These are phyloP conservation scores for Pyrrhoderma noxium DNA, from an alignment of 1,284 basidiomycete genomes.

Conservation along the genomic window DNA sequence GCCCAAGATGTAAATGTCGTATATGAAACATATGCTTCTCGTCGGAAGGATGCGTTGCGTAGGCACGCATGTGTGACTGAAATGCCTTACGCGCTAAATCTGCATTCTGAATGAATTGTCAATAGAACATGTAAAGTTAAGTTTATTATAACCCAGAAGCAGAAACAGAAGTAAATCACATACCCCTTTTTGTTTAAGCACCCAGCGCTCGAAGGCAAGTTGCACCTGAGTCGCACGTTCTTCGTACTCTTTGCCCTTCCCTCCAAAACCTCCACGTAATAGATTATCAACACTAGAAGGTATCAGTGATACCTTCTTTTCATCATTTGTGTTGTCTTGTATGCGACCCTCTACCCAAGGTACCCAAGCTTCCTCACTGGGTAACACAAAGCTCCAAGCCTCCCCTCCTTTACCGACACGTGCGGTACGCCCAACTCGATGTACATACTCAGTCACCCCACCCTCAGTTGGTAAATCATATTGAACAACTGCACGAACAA, in stretches of 20 bases:
- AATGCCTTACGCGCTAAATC: slow-evolving; percentile 81
- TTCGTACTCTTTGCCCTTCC: slow-evolving; percentile 75
- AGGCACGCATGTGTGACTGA: slow-evolving; percentile 90
- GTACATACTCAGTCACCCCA: slow-evolving; percentile 94
- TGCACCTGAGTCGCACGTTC: slow-evolving; percentile 93
- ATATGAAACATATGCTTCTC: slow-evolving; percentile 98
- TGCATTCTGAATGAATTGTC: slow-evolving; percentile 51
- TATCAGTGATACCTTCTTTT: slow-evolving; percentile 42
- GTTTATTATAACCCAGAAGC: slow-evolving; percentile 1
- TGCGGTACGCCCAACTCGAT: slow-evolving; percentile 94
- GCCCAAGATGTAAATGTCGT: slow-evolving; percentile 88
- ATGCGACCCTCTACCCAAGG: slow-evolving; percentile 81
- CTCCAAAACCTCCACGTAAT: slow-evolving; percentile 80
- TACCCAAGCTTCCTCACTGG: slow-evolving; percentile 85
- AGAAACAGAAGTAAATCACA: slow-evolving; percentile 23
- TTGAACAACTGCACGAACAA: slow-evolving; percentile 92
- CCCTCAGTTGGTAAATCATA: slow-evolving; percentile 98
- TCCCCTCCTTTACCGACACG: slow-evolving; percentile 85
- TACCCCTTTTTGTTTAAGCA: slow-evolving; percentile 68
- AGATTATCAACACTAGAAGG: slow-evolving; percentile 65
- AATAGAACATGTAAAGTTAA: slow-evolving; percentile 1
- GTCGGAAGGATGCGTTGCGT: slow-evolving; percentile 92
- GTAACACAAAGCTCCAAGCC: slow-evolving; percentile 88
- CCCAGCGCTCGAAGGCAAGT: slow-evolving; percentile 93
- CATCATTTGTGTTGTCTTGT: slow-evolving; percentile 34